A percentile compares a stretch with the other conserved stretches of the same genome.
These are phyloP conservation scores for Fusarium musae DNA, from an alignment of 2,329 filamentous ascomycete species.

Conservation along the genomic window DNA sequence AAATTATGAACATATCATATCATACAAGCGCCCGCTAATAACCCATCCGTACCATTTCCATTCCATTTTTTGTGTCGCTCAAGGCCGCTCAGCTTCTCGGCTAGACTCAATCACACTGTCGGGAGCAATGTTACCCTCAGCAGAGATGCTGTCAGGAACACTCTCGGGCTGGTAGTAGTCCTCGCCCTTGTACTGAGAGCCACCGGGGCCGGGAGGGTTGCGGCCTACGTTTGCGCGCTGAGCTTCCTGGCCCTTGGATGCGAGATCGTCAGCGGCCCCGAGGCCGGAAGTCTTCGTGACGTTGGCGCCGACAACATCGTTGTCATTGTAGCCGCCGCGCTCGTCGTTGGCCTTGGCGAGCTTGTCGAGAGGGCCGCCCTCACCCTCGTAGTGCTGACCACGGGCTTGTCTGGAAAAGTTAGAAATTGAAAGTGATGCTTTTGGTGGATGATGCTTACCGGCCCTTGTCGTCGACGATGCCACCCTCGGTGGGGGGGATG, in stretches of 20 bases:
- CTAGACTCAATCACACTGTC: slow-evolving; percentile 54
- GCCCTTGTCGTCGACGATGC: slow-evolving; percentile 56
- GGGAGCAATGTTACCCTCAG: slow-evolving; percentile 55
- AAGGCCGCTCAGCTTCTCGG: slow-evolving; percentile 38
- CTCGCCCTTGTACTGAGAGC: slow-evolving; percentile 53
- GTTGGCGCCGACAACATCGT: slow-evolving; percentile 47
- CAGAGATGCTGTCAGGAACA: slow-evolving; percentile 56
- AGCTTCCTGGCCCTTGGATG: slow-evolving; percentile 51
- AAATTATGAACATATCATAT: slow-evolving; percentile 21
- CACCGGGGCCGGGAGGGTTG: slow-evolving; percentile 50
- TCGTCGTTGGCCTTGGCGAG: slow-evolving; percentile 35
- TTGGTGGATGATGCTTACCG: slow-evolving; percentile 48
- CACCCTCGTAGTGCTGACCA: slow-evolving; percentile 57
- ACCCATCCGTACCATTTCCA: not conserved
- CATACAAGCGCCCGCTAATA: slow-evolving; percentile 22
- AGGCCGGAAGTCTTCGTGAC: slow-evolving; percentile 40
- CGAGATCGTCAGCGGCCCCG: slow-evolving; percentile 44
- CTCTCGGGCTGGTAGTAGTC: slow-evolving; percentile 55
- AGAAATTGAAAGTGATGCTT: not conserved
- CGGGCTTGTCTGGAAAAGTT: slow-evolving; percentile 53
- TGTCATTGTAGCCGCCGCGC: slow-evolving; percentile 53
- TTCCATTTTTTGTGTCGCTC: not conserved
- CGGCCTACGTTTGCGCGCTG: slow-evolving; percentile 53
- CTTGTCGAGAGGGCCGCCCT: slow-evolving; percentile 57
- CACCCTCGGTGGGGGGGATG: slow-evolving; percentile 59